Base-by-base conservation (phyloP, 805 yeast species). In the Suhomyces vadensis region DNA sequence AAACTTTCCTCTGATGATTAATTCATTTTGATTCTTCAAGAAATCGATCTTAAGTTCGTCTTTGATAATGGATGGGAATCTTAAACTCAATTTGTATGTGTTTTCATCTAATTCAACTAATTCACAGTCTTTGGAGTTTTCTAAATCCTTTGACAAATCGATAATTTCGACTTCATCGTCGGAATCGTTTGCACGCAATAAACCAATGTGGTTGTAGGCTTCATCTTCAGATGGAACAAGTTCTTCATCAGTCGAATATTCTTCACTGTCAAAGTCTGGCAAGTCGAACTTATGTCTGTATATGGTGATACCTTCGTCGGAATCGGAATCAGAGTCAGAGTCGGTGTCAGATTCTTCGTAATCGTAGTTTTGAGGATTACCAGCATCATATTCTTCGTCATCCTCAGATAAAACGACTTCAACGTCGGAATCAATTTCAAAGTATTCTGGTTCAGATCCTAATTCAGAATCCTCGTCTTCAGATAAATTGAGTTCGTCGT, bases 71-170 rank as follows among this genome's bases (percentile, higher is more conserved):
- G 73, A 62, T 9, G 77, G 77, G 37, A 71, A 65, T 54, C 75
- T 64, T 48, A 71, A 57, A 45, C 58, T 62, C 54, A 71, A 63
- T 50, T 69, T 67, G 55, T 69, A 71, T 11, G 64, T 61, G 45
- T 65, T 57, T 29, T 68, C 72, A 43, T 69, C 68, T 17, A 66
- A 50, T 51, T 70, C 65, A 21, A 59, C 55, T 46, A 71, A 61
- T 56, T 71, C 75, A 52, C 73, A 71, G 56, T 71, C 77, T 48
- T 71, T 71, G 31, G 72, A 64, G 55, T 67, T 60, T 48, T 63
- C 65, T 52, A 71, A 65, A 55, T 71, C 77, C 35, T 63, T 62
- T 36, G 70, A 56, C 55, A 71, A 65, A 51, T 71, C 76, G 49
- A 70, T 64, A 31, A 70, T 55, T 37, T 61, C 66, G 39, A 56